Conservation (phyloP, 176 grass and related monocot genomes). For the Triticum timopheevii region DNA sequence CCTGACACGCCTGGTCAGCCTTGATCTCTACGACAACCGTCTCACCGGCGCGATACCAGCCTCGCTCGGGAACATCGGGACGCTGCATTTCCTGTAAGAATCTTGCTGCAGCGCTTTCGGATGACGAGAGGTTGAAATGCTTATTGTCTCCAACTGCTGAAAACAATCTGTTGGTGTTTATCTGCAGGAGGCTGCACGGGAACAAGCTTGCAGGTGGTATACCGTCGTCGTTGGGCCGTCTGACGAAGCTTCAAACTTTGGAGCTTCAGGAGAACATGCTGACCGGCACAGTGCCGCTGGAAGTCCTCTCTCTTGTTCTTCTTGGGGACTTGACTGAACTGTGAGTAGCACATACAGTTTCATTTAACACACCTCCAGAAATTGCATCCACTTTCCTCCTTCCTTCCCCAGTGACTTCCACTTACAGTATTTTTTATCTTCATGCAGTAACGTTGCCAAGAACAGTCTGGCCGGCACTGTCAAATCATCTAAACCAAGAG, state of each 20-base stretch:
- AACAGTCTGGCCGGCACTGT: slow-evolving; percentile 37
- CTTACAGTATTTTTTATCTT: neutral
- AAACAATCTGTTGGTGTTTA: neutral
- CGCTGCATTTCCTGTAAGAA: slow-evolving; percentile 26
- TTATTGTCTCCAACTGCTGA: neutral
- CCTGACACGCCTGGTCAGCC: slow-evolving; percentile 28
- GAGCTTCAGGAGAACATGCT: slow-evolving; percentile 32
- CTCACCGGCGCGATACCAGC: neutral
- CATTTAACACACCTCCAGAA: neutral
- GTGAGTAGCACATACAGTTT: slow-evolving; percentile 14
- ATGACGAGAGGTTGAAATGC: neutral
- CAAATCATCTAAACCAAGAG: slow-evolving; percentile 33
- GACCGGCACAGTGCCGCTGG: slow-evolving; percentile 12
- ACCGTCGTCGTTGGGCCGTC: slow-evolving; percentile 22
- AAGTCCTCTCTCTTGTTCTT: slow-evolving; percentile 35
- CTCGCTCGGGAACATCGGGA: slow-evolving; percentile 3
- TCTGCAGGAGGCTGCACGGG: slow-evolving; percentile 30
- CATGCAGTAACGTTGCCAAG: slow-evolving; percentile 38
- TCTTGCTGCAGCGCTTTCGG: neutral
- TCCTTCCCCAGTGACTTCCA: neutral
- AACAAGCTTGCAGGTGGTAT: slow-evolving; percentile 28
- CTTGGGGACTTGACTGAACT: slow-evolving; percentile 30
- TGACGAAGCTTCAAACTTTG: slow-evolving; percentile 10
- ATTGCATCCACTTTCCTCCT: neutral
- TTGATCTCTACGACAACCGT: slow-evolving; percentile 19